Evolutionary conservation across 2,329 filamentous ascomycete species (phyloP), one percentile per base, ranked within the genome.

Genomic region (Harringtonia lauricola): DNA sequence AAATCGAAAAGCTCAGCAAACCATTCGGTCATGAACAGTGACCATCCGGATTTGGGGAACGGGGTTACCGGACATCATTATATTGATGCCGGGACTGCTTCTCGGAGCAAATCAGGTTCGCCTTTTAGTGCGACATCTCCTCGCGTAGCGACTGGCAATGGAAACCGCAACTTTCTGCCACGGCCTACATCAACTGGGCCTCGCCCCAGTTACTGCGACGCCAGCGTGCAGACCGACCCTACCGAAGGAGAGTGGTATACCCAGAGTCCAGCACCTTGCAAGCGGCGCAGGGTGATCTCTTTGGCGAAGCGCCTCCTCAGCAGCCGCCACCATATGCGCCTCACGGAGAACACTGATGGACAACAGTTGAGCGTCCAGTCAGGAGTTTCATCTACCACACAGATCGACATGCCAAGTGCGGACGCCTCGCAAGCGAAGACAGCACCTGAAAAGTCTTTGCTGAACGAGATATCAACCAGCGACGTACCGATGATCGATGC

Each of bases 221-320:
- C 62, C 10, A 57, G 61, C 6, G 65, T 73, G 2, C 75, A 79
- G 52, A 79, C 75, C 1, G 74, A 77, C 26, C 64, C 68, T 0
- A 70, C 72, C 1, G 63, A 68, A 28, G 71, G 69, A 14, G 68
- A 70, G 46, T 76, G 71, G 71, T 75, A 69, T 47, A 71, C 66
- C 47, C 59, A 61, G 26, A 52, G 46, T 6, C 57, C 58, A 38
- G 54, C 61, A 0, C 56, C 62, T 1, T 64, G 62, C 33, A 61
- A 64, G 1, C 71, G 61, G 49, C 70, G 68, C 41, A 64, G 67
- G 28, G 63, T 78, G 13, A 66, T 76, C 4, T 71, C 72, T 1
- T 59, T 79, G 3, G 71, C 74, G 2, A 68, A 69, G 47, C 67
- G 73, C 15, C 55, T 78, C 4, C 53, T 79, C 9, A 70, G 69